Evolutionary conservation across 768 basidiomycete species (phyloP), one percentile per base, ranked within the genome.

Genomic region (Gautieria morchelliformis): DNA sequence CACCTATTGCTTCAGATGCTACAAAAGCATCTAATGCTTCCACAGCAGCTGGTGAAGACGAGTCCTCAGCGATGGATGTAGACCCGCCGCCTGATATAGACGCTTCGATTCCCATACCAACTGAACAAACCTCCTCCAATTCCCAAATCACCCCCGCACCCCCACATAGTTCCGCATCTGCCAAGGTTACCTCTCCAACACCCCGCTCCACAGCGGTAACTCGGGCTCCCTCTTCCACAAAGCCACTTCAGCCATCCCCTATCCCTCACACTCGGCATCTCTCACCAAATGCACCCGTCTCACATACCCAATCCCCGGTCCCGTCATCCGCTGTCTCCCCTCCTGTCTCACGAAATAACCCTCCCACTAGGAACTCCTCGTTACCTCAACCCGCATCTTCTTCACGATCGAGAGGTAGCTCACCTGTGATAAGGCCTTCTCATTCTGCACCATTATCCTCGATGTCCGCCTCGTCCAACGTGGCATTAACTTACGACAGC

Each of bases 401-500:
- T 50, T 60, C 56, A 22, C 63, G 63, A 48, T 52, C 40, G 55
- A 56, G 50, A 39, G 64, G 42, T 49, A 66, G 45, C 40, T 50
- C n/a, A 20, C 51, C 35, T 19, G 54, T 9, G 20, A 49, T 41
- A 48, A 41, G 50, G 59, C 44, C 41, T 32, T 52, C 45, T 9
- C 48, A 15, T 50, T 47, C 39, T 17, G 17, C 27, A 44, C 56
- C 0, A 37, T 37, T 14, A 37, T 47, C 62, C 4, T 30, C 47
- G 5, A 50, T 59, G 9, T 49, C 59, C 27, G 35, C 40, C 19
- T 37, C 46, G 35, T 32, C 48, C 30, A 50, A 48, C 35, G 47
- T 15, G 42, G 57, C 73, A 11, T 68, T 81, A 45, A 81, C 82
- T 3, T 83, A 83, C 61, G 82, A 83, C 63, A 79, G 79, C 0